Conservation (phyloP, 805 yeast genomes). For the Kuraishia ogatae region DNA sequence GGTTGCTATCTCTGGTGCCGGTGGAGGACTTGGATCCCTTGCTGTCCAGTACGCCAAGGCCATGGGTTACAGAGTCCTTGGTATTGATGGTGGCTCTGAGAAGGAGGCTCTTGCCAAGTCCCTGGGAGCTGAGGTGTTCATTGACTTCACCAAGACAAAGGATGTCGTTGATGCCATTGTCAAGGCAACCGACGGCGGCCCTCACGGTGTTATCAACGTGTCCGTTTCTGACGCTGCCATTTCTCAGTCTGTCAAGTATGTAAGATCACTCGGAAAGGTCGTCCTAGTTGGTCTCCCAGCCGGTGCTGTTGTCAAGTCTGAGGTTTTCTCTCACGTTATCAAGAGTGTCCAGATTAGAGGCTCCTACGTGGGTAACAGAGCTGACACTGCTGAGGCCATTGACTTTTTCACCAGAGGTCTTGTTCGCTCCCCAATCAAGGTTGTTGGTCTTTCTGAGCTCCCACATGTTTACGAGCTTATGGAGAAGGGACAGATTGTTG, state of each 20-base stretch:
- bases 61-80: constrained; percentile 65
- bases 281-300: constrained; percentile 58
- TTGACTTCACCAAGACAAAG: constrained; percentile 34
- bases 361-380: constrained; percentile 55
- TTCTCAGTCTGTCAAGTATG: constrained; percentile 31
- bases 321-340: constrained; percentile 46
- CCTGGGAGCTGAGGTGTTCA: constrained; percentile 37
- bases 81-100: constrained; percentile 56
- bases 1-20: constrained; percentile 73
- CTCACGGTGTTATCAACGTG: constrained; percentile 44
- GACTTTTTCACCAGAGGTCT: constrained; percentile 10
- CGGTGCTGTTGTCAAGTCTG: constrained; percentile 41
- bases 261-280: constrained; percentile 47
- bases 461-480: constrained; percentile 39
- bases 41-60: constrained; percentile 72
- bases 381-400: constrained; percentile 50
- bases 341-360: constrained; percentile 46
- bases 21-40: constrained; percentile 73
- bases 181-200: constrained; percentile 39
- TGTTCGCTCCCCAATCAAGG: constrained; percentile 36
- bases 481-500: constrained; percentile 56
- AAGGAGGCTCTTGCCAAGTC: constrained; percentile 30
- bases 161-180: constrained; percentile 30
- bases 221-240: constrained; percentile 43
- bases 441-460: constrained; percentile 45